Conservation (phyloP, 768 basidiomycete species). For the Sutorius australiensis region DNA sequence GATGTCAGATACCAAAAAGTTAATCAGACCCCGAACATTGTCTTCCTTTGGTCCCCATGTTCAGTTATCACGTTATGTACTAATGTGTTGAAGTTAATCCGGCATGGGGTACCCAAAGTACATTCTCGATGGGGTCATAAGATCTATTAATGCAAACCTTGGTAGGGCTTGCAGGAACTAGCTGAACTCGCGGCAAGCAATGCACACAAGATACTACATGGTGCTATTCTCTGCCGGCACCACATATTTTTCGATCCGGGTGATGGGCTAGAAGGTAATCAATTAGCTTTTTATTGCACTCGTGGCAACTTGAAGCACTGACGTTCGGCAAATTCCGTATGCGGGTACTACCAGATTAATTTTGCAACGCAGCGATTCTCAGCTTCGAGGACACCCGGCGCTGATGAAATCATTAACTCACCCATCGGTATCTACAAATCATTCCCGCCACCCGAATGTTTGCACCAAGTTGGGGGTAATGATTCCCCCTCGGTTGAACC, state of each 20-base stretch:
- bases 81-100: too few species aligned
- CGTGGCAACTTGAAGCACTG: background rate
- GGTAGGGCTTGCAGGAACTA: too few species aligned
- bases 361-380: slow-evolving; percentile 1
- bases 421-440: background rate
- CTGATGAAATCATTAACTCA: background rate
- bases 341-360: background rate
- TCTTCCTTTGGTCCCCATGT: too few species aligned
- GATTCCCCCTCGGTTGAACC: background rate
- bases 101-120: too few species aligned
- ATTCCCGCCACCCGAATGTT: background rate
- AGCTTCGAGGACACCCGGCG: background rate
- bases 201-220: background rate
- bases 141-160: too few species aligned
- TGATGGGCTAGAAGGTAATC: background rate
- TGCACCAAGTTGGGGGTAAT: background rate
- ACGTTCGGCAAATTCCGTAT: slow-evolving; percentile 5
- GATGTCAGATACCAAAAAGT: too few species aligned
- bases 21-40: too few species aligned
- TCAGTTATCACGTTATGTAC: too few species aligned
- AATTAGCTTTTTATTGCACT: background rate
- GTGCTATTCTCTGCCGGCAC: background rate
- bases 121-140: too few species aligned
- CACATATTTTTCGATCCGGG: too few species aligned
- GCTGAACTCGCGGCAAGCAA: background rate